phyloP scores from a whole-genome alignment of 2,329 filamentous ascomycete species.

The Colletotrichum eleusines region DNA sequence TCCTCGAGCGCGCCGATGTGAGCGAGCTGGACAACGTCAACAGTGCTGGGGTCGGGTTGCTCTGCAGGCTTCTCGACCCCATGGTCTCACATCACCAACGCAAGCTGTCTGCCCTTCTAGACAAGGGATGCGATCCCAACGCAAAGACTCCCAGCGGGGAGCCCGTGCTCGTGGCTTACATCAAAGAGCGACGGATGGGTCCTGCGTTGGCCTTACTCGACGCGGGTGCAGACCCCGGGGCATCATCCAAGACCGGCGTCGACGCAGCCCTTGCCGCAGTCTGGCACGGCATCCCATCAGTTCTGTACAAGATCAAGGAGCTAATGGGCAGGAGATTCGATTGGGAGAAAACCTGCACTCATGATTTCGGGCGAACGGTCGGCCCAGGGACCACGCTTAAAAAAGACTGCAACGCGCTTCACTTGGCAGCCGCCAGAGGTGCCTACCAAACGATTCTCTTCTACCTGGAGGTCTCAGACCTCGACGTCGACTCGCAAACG shows the following conservation, averaged over 20 bases:
- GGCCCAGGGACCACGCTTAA: not conserved
- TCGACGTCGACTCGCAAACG: constrained; percentile 9
- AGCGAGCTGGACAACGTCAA: constrained; percentile 2
- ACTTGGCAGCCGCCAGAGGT: constrained; percentile 10
- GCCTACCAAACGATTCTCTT: not conserved
- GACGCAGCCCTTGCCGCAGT: constrained; percentile 20
- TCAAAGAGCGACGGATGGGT: not conserved
- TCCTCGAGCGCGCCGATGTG: not conserved
- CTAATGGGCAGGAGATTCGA: not conserved
- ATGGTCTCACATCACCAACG: not conserved
- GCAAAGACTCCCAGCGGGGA: not conserved
- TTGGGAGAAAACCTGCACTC: constrained; percentile 1
- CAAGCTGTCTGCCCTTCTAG: constrained; percentile 1
- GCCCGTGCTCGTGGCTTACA: constrained; percentile 12
- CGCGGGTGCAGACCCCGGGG: constrained; percentile 14
- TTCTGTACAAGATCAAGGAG: constrained; percentile 5
- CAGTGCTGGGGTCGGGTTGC: not conserved
- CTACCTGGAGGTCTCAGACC: not conserved
- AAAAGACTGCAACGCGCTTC: constrained; percentile 11
- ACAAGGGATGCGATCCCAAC: constrained; percentile 13
- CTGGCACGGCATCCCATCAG: not conserved
- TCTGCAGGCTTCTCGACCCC: constrained; percentile 3
- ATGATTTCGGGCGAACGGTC: not conserved
- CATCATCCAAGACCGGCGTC: not conserved
- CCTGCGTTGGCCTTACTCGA: not conserved